Evolutionary conservation across 1,139 yeast species (phyloP), one percentile per base, ranked within the genome.

Genomic region (Taphrina wiesneri): DNA sequence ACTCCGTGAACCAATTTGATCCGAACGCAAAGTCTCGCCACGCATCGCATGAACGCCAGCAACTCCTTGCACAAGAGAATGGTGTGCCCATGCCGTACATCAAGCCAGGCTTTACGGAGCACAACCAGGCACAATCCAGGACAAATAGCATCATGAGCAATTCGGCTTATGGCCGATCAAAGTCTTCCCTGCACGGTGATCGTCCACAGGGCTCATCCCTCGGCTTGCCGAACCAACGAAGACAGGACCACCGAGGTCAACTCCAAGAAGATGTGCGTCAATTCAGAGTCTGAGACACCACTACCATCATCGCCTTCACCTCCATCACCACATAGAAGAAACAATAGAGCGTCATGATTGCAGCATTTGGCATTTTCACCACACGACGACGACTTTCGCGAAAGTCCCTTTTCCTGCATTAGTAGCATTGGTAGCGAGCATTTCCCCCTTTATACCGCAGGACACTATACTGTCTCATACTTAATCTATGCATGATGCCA

Each of bases 21-120:
- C 49, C 59, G 17, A 25, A 19, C 11, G 32, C 32, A 13, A 30
- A 21, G 49, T 17, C 28, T 26, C 59, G 59, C 21, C 36, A 54
- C 15, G 59, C 59, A 2, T 21, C 43, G 11, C 34, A 39, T 15
- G 59, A 54, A 17, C 47, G 59, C 19, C 59, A 39, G 21, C 19
- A 54, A n/a, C 19, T 54, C 49, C 49, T 54, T 15, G 36, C 59
- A 19, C 59, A 54, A 36, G 59, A 54, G 36, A 36, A 39, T 23
- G 59, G 59, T 15, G 36, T 54, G 13, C 34, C 59, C 3, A 54
- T 39, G 59, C 49, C 59, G 19, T 54, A 54, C 49, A n/a, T 54
- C 17, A 36, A 25, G 49, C 49, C 59, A 25, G 59, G 36, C 6
- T 19, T 13, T 15, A 15, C 4, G 17, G 47, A 36, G 6, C 39